Evolutionary conservation across 2,329 filamentous ascomycete species (phyloP).

Genomic region (Rhynchosporium graminicola): DNA sequence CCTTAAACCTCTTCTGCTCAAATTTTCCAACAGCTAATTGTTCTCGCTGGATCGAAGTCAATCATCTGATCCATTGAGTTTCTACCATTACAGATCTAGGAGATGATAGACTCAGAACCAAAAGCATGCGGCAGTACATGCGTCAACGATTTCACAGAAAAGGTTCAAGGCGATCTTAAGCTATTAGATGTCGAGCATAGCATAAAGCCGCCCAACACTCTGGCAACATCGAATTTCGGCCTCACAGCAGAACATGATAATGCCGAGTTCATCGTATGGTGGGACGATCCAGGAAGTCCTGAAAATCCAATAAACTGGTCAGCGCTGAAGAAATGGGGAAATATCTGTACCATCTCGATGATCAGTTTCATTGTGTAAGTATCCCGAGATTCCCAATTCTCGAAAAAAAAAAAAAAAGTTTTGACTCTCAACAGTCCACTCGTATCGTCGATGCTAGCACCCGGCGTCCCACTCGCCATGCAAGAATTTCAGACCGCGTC

Average conservation of each 20-base stretch:
- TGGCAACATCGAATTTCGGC: not conserved
- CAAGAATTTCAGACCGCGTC: slow-evolving; percentile 47
- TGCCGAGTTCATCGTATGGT: slow-evolving; percentile 13
- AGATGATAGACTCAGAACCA: not conserved
- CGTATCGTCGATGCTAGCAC: slow-evolving; percentile 52
- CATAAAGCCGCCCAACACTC: no score
- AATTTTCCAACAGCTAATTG: no score
- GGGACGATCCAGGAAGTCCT: slow-evolving; percentile 18
- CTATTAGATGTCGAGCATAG: not conserved
- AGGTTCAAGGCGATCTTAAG: not conserved
- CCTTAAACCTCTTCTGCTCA: not conserved
- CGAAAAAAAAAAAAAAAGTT: no score
- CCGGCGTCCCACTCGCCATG: slow-evolving; percentile 49
- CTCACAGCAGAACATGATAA: not conserved
- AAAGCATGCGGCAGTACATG: not conserved
- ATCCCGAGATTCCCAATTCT: not conserved
- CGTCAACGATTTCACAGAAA: not conserved
- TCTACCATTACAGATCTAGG: not conserved
- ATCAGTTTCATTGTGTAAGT: slow-evolving; percentile 20
- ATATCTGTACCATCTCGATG: slow-evolving; percentile 14
- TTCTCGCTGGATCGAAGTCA: not conserved
- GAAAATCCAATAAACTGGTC: slow-evolving; percentile 29
- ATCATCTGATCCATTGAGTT: not conserved
- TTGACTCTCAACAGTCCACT: slow-evolving; percentile 40
- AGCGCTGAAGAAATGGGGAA: slow-evolving; percentile 23